These are phyloP conservation scores for Vitis amurensis DNA, from an alignment of 164 flowering plant genomes.

Conservation along the genomic window DNA sequence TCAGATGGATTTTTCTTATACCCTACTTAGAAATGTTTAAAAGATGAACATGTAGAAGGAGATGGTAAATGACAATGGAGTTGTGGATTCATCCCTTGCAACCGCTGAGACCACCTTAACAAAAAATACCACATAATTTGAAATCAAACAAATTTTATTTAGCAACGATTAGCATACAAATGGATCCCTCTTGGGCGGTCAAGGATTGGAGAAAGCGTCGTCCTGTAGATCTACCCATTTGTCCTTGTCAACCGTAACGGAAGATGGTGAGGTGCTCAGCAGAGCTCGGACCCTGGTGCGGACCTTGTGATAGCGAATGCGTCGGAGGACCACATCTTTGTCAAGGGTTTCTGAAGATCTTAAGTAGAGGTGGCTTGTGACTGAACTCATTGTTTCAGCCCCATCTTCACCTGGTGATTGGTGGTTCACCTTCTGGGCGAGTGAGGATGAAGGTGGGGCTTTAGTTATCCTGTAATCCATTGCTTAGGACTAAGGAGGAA, in stretches of 20 bases:
- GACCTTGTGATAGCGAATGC: slow-evolving; percentile 57
- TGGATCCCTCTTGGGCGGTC: background rate
- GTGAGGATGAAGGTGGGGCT: slow-evolving; percentile 2
- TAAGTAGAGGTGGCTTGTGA: slow-evolving; percentile 46
- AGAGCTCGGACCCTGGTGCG: slow-evolving; percentile 33
- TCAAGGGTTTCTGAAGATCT: slow-evolving; percentile 44
- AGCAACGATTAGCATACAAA: background rate
- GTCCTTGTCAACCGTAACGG: background rate
- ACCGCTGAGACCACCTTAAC: background rate
- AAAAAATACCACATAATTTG: background rate
- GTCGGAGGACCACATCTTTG: slow-evolving; percentile 57
- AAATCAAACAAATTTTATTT: background rate
- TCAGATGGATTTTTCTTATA: too few species aligned
- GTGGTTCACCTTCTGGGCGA: slow-evolving; percentile 19
- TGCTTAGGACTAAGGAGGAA: too few species aligned
- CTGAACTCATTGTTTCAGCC: background rate
- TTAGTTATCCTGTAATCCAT: too few species aligned
- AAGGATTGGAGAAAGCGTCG: slow-evolving; percentile 25
- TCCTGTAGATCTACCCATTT: slow-evolving; percentile 17
- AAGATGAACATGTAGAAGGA: too few species aligned
- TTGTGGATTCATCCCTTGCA: too few species aligned
- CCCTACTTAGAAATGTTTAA: too few species aligned
- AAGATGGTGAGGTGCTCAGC: background rate
- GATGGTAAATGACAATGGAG: too few species aligned
- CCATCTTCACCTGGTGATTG: background rate